phyloP scores from a whole-genome alignment of 805 yeast species.

The Candida xyloterini region DNA sequence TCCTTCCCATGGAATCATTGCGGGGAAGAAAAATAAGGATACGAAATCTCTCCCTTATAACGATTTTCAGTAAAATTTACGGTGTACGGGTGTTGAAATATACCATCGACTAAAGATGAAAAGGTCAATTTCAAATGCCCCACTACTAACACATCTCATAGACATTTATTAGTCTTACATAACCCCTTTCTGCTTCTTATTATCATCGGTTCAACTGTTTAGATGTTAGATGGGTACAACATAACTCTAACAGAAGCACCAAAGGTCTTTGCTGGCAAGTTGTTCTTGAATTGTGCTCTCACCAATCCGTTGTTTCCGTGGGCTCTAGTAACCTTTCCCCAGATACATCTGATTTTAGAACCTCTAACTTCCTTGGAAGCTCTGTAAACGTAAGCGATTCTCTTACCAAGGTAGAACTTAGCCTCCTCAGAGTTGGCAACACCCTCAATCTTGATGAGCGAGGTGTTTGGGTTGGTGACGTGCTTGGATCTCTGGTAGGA shows the following conservation, averaged over 20 bases:
- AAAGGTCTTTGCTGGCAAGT: constrained; percentile 99
- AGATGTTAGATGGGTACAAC: constrained; percentile 99
- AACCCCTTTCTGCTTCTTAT: constrained; percentile 9
- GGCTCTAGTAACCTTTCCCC: constrained; percentile 99
- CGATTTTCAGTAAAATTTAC: background rate
- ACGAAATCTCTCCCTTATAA: background rate
- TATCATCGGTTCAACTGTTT: constrained; percentile 36
- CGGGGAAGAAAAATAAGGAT: constrained; percentile 8
- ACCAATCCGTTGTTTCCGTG: constrained; percentile 99
- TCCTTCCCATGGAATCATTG: constrained; percentile 70
- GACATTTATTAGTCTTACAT: constrained; percentile 10
- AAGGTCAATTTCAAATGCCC: background rate
- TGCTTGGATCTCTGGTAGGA: constrained; percentile 99
- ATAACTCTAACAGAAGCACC: constrained; percentile 99
- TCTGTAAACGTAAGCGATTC: constrained; percentile 99
- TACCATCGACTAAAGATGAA: background rate
- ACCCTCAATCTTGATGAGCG: constrained; percentile 96
- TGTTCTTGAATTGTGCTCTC: constrained; percentile 98
- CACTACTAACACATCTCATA: background rate
- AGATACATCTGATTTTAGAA: constrained; percentile 98
- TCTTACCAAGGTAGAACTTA: constrained; percentile 98
- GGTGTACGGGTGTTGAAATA: constrained; percentile 6
- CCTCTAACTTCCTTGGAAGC: constrained; percentile 98
- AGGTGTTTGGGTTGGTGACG: constrained; percentile 96
- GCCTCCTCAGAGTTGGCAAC: constrained; percentile 91